A percentile compares a stretch with the other conserved stretches of the same genome.
These are phyloP conservation scores for Fagopyrum esculentum DNA, from an alignment of 148 eudicot genomes.

Conservation along the genomic window DNA sequence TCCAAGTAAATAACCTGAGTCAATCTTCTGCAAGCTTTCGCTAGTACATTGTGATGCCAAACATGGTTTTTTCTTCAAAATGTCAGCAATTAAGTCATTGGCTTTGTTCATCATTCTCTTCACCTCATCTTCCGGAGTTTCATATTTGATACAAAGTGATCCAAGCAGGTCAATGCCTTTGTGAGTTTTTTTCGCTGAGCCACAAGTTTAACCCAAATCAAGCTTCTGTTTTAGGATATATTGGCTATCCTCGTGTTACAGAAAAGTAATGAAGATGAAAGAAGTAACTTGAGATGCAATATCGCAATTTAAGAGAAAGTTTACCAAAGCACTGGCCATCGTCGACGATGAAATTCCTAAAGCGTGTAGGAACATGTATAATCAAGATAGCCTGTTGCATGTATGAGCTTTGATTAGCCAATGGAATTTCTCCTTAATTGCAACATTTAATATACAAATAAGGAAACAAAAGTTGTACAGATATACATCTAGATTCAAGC, in stretches of 20 bases:
- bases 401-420: slow-evolving; percentile 9
- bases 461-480: neutral
- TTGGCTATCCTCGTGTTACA: neutral
- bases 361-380: slow-evolving; percentile 63
- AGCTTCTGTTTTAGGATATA: neutral
- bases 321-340: slow-evolving; percentile 65
- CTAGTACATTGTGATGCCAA: slow-evolving; percentile 50
- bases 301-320: neutral
- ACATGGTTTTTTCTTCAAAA: slow-evolving; percentile 54
- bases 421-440: neutral
- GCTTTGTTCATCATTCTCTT: slow-evolving; percentile 62
- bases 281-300: neutral
- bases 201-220: slow-evolving; percentile 4
- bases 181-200: slow-evolving; percentile 55
- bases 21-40: slow-evolving; percentile 49
- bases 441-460: neutral
- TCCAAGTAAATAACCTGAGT: slow-evolving; percentile 43
- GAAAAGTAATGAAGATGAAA: neutral
- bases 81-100: slow-evolving; percentile 50
- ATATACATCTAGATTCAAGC: neutral
- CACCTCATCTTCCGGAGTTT: slow-evolving; percentile 87
- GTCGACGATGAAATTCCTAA: slow-evolving; percentile 51
- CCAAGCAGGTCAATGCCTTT: slow-evolving; percentile 72
- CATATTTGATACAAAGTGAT: slow-evolving; percentile 67
- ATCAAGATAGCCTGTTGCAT: slow-evolving; percentile 76